Conservation (phyloP, 1,139 yeast species). For the Hyphopichia burtonii region DNA sequence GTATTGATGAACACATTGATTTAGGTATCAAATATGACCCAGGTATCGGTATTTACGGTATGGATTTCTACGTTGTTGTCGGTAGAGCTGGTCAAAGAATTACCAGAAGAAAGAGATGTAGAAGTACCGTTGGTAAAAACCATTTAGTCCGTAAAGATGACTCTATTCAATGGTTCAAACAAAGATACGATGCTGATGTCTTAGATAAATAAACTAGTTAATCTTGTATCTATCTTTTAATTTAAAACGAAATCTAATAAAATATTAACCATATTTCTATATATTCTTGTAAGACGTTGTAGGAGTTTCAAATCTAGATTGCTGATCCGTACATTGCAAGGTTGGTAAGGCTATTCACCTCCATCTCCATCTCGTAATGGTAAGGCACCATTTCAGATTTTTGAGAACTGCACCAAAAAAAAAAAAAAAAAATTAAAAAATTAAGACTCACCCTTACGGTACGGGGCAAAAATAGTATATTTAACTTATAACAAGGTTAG, state of each 20-base stretch:
- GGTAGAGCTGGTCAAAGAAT: constrained; percentile 99
- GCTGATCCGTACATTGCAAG: no score
- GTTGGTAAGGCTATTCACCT: no score
- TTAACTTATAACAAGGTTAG: no score
- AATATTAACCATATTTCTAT: neutral
- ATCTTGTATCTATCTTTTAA: constrained; percentile 1
- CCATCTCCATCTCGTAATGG: neutral
- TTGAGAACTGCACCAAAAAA: neutral
- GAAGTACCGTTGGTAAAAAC: constrained; percentile 83
- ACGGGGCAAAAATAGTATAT: neutral
- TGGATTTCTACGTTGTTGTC: constrained; percentile 99
- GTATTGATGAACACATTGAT: constrained; percentile 99
- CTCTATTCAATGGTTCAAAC: constrained; percentile 98
- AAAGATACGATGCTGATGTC: constrained; percentile 99
- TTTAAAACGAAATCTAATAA: neutral
- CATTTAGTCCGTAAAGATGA: constrained; percentile 95
- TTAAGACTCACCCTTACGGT: neutral
- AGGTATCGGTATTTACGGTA: constrained; percentile 99
- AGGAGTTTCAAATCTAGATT: no score
- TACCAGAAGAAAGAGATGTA: constrained; percentile 98
- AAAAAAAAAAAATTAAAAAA: neutral
- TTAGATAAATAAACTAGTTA: constrained; percentile 62
- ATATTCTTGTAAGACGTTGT: no score
- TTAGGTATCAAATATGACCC: constrained; percentile 99
- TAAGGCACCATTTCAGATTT: neutral